Percentiles rank a stretch among this genome's conserved stretches.
These are phyloP conservation scores for Daldinia sp. DNA, from an alignment of 2,329 filamentous ascomycete genomes.

Conservation along the genomic window DNA sequence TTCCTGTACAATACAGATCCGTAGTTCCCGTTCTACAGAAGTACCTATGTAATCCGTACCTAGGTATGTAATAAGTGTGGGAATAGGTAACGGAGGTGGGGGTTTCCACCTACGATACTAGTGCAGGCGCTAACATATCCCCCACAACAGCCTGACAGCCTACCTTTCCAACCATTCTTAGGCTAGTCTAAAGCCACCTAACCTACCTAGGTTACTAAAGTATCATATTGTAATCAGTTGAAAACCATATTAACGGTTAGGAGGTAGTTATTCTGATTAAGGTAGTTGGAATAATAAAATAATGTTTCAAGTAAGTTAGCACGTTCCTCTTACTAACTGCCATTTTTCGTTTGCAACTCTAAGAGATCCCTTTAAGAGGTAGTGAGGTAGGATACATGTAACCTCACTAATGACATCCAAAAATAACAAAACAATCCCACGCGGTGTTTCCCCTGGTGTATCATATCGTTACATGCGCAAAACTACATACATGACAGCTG, in stretches of 20 bases:
- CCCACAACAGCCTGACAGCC: background rate
- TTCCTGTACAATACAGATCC: too few species aligned
- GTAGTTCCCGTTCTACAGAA: background rate
- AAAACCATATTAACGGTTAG: background rate
- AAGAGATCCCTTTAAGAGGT: too few species aligned
- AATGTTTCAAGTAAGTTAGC: slow-evolving; percentile 41
- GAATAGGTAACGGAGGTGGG: slow-evolving; percentile 3
- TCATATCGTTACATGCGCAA: background rate
- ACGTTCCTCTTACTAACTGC: background rate
- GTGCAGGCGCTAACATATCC: too few species aligned
- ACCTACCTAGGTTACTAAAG: background rate
- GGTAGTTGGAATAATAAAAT: background rate
- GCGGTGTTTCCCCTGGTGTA: background rate
- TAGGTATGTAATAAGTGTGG: too few species aligned
- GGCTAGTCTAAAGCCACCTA: background rate
- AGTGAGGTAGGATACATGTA: too few species aligned
- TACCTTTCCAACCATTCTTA: background rate
- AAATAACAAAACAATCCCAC: slow-evolving; percentile 1
- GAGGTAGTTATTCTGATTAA: too few species aligned
- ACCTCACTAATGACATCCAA: background rate
- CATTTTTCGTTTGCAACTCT: too few species aligned
- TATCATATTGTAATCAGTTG: background rate
- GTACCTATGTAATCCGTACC: background rate
- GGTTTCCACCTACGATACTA: too few species aligned
- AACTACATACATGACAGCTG: too few species aligned